phyloP scores from a whole-genome alignment of 495 filamentous ascomycete species.

The Melanomma pulvis-pyrius region DNA sequence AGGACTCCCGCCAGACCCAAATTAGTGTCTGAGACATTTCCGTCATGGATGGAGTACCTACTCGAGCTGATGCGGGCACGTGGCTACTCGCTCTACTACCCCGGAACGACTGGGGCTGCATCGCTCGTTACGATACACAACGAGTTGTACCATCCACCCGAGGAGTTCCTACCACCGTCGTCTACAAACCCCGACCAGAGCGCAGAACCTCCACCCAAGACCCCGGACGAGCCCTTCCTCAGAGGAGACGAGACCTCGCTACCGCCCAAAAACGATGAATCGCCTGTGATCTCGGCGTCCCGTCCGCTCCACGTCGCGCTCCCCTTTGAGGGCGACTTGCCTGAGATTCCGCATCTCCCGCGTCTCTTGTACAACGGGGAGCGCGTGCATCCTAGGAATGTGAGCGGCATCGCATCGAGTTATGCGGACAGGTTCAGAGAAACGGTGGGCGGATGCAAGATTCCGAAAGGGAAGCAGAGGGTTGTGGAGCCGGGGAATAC shows the following conservation, averaged over 20 bases:
- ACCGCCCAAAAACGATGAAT: slow-evolving; percentile 28
- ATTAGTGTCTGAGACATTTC: slow-evolving; percentile 54
- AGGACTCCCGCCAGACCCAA: slow-evolving; percentile 22
- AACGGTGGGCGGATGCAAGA: slow-evolving; percentile 42
- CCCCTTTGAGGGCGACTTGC: slow-evolving; percentile 45
- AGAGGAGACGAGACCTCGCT: slow-evolving; percentile 28
- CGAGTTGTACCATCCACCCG: slow-evolving; percentile 70
- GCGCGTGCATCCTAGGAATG: slow-evolving; percentile 4
- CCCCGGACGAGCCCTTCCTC: slow-evolving; percentile 38
- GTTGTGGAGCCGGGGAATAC: slow-evolving; percentile 24
- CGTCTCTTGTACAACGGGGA: slow-evolving; percentile 38
- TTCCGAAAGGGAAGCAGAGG: slow-evolving; percentile 30
- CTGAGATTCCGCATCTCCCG: slow-evolving; percentile 43
- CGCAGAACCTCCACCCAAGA: slow-evolving; percentile 7
- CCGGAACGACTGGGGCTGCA: slow-evolving; percentile 54
- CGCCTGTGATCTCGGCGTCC: slow-evolving; percentile 16
- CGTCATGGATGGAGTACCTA: slow-evolving; percentile 77
- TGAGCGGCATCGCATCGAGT: slow-evolving; percentile 1
- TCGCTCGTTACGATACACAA: slow-evolving; percentile 69
- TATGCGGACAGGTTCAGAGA: slow-evolving; percentile 37
- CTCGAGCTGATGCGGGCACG: slow-evolving; percentile 70
- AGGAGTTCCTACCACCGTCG: slow-evolving; percentile 57
- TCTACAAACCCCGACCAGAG: slow-evolving; percentile 1
- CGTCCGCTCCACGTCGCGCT: slow-evolving; percentile 42
- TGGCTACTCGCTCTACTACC: slow-evolving; percentile 77